Conservation (phyloP, 2,329 filamentous ascomycete genomes). For the Gyromitra esculenta region DNA sequence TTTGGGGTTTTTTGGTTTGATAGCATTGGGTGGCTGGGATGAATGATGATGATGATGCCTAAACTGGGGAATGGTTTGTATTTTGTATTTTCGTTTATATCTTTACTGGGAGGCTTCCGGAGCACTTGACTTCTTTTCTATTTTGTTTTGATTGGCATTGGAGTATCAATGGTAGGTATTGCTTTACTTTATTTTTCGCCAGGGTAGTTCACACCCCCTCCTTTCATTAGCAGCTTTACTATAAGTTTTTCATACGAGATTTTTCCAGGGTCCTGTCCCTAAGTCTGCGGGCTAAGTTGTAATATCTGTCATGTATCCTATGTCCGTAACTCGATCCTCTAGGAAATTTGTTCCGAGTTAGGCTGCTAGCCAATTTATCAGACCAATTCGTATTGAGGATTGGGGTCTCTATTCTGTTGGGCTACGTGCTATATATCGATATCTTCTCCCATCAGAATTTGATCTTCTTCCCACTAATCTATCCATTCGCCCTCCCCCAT, state of each 20-base stretch:
- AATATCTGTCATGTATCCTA: background rate
- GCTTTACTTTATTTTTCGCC: background rate
- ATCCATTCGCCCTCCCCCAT: background rate
- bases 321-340: background rate
- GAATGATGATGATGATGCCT: slow-evolving; percentile 41
- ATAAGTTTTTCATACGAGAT: slow-evolving; percentile 14
- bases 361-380: background rate
- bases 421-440: background rate
- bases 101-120: slow-evolving; percentile 28
- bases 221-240: slow-evolving; percentile 20
- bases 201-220: background rate
- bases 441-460: background rate
- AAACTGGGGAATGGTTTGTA: slow-evolving; percentile 21
- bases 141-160: slow-evolving; percentile 29
- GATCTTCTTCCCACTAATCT: background rate
- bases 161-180: slow-evolving; percentile 38
- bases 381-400: background rate
- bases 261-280: slow-evolving; percentile 7
- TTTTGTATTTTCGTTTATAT: slow-evolving; percentile 33
- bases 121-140: slow-evolving; percentile 27
- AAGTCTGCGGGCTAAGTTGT: background rate
- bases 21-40: slow-evolving; percentile 26
- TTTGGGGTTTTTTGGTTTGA: slow-evolving; percentile 7
- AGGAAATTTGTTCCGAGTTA: background rate
- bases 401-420: background rate